phyloP scores from a whole-genome alignment of 129 eudicot genomes.

The Escallonia rubra region DNA sequence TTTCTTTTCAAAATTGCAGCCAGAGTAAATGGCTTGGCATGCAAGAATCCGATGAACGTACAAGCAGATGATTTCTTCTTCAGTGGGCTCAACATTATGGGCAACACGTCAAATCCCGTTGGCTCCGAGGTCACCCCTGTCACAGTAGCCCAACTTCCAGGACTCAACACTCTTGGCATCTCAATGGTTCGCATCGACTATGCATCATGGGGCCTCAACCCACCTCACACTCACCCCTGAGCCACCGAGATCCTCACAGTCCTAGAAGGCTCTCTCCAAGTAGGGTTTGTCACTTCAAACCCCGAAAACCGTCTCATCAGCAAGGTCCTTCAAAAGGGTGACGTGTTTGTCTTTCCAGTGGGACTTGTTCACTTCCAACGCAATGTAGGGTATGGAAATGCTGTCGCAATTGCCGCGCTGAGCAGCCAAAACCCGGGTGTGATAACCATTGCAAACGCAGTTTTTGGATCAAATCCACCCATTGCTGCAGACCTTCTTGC shows the following conservation, averaged over 20 bases:
- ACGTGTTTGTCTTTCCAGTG: background rate
- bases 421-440: slow-evolving; percentile 2
- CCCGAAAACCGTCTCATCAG: background rate
- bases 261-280: background rate
- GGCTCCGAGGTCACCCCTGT: background rate
- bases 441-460: background rate
- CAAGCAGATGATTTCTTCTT: background rate
- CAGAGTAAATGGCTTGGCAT: background rate
- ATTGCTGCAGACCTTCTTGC: background rate
- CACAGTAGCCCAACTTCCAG: background rate
- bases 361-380: slow-evolving; percentile 1
- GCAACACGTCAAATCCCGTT: background rate
- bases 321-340: background rate
- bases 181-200: background rate
- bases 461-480: background rate
- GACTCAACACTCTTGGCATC: slow-evolving; percentile 6
- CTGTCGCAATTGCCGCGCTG: background rate
- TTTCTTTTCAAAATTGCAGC: background rate
- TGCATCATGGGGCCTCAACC: background rate
- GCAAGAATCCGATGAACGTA: background rate
- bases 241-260: background rate
- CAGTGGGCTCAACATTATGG: background rate
- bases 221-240: background rate
- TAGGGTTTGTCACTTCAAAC: background rate
- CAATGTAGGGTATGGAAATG: background rate